Evolutionary conservation across 805 yeast genomes (phyloP), one percentile per base, ranked within the genome.

Genomic region (Wickerhamomyces pijperi): DNA sequence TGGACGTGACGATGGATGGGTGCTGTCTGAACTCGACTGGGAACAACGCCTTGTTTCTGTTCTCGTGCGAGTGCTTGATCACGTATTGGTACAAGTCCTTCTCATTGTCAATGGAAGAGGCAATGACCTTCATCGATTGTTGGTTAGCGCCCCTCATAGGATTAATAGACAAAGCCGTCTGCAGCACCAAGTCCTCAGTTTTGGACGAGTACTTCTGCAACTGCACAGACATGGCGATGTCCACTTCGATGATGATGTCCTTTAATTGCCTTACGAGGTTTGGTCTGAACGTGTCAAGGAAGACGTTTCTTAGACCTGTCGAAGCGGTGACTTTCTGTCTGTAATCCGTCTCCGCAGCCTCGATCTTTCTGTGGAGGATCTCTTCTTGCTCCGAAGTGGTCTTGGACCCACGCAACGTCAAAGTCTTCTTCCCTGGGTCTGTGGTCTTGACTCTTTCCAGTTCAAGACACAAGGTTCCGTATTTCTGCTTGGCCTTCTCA

Each of bases 311-410:
- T 48, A 77, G 58, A 35, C 82, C 74, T 47, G 82, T 79, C 23
- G 92, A 82, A 2, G 74, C 62, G 33, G 78, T 72, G 5, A 87
- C 94, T 52, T 74, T 82, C 51, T 73, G 76, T 56, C 79, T 78
- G 62, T 86, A 92, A 46, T 92, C 98, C 39, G 74, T 70, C 58
- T 92, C 97, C 0, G 97, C 94, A 39, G 67, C 61, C 47, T 81
- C 84, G 36, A 92, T 84, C 54, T 90, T 88, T 39, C 78, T 64
- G 44, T 72, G 76, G 16, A 90, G 65, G 37, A 88, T 95, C 54
- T 90, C 97, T 55, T 92, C 97, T 61, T 90, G 97, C 36, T 71
- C 74, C 38, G 79, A 81, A 2, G 82, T 76, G 0, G 87, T 78
- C 47, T 80, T 81, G 32, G 84, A 74, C 43, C 82, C 81, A 54